phyloP scores from a whole-genome alignment of 169 alveolate genomes.

The Plasmodium vinckei region DNA sequence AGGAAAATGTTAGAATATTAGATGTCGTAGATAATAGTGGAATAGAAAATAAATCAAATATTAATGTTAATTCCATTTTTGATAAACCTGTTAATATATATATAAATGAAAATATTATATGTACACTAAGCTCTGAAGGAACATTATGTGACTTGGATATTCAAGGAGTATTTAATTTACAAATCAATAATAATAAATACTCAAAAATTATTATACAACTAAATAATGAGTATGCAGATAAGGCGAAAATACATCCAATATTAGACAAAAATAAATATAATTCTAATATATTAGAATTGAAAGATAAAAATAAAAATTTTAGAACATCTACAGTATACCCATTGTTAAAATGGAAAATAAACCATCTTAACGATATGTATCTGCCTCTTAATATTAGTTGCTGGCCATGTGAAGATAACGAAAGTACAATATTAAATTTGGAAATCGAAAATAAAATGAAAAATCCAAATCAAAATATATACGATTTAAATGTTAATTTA shows the following conservation, averaged over 20 bases:
- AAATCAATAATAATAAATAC: conserved; percentile 69
- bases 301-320: conserved; percentile 64
- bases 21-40: conserved; percentile 50
- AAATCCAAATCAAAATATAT: conserved; percentile 29
- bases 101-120: conserved; percentile 48
- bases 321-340: conserved; percentile 62
- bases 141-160: conserved; percentile 75
- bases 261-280: conserved; percentile 70
- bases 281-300: conserved; percentile 58
- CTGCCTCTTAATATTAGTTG: conserved; percentile 74
- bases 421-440: conserved; percentile 72
- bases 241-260: conserved; percentile 76
- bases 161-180: conserved; percentile 70
- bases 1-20: conserved; percentile 47
- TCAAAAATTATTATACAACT: conserved; percentile 57
- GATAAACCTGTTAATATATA: conserved; percentile 54
- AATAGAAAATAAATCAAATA: conserved; percentile 35
- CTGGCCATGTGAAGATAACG: conserved; percentile 78
- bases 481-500: conserved; percentile 70
- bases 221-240: conserved; percentile 68
- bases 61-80: conserved; percentile 63
- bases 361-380: conserved; percentile 56
- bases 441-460: conserved; percentile 75
- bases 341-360: conserved; percentile 75
- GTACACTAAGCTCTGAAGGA: conserved; percentile 77